Evolutionary conservation across 805 yeast genomes (phyloP).

Genomic region (Saccharomycopsis sp.): DNA sequence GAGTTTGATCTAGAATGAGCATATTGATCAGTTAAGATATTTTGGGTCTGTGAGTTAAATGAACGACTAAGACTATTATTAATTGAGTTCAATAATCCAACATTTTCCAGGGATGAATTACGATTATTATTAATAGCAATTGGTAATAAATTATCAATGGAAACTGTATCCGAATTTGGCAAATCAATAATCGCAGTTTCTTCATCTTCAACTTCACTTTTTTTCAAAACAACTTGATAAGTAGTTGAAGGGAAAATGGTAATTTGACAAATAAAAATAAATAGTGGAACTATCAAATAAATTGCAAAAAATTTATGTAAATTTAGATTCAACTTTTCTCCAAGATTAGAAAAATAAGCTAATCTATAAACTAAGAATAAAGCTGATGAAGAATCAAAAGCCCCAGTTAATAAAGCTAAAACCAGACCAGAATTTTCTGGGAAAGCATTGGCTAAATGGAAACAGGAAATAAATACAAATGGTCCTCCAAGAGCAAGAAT

Average conservation of each 20-base stretch:
- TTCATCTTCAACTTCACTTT: not conserved
- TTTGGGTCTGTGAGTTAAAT: constrained; percentile 4
- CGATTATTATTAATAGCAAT: not conserved
- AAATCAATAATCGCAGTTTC: constrained; percentile 4
- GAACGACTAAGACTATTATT: constrained; percentile 14
- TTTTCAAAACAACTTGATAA: constrained; percentile 30
- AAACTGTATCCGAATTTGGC: constrained; percentile 1
- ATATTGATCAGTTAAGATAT: constrained; percentile 16
- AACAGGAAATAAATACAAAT: constrained; percentile 80
- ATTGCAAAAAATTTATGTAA: constrained; percentile 50
- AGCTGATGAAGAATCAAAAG: constrained; percentile 89
- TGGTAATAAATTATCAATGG: constrained; percentile 13
- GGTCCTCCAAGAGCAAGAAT: constrained; percentile 87
- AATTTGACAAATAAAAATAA: constrained; percentile 64
- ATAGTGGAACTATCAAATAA: constrained; percentile 68
- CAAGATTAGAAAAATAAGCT: constrained; percentile 25
- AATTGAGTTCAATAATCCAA: constrained; percentile 11
- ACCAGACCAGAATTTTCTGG: constrained; percentile 75
- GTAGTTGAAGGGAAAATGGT: constrained; percentile 72
- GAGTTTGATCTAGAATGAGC: constrained; percentile 15
- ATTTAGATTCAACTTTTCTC: constrained; percentile 24
- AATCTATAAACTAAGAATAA: constrained; percentile 67
- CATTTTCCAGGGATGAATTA: too few species aligned
- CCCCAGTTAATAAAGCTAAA: constrained; percentile 81
- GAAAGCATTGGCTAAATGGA: constrained; percentile 82